Evolutionary conservation across 73 alveolate genomes (phyloP), one percentile per base, ranked within the genome.

Genomic region (Paramecium octaurelia): DNA sequence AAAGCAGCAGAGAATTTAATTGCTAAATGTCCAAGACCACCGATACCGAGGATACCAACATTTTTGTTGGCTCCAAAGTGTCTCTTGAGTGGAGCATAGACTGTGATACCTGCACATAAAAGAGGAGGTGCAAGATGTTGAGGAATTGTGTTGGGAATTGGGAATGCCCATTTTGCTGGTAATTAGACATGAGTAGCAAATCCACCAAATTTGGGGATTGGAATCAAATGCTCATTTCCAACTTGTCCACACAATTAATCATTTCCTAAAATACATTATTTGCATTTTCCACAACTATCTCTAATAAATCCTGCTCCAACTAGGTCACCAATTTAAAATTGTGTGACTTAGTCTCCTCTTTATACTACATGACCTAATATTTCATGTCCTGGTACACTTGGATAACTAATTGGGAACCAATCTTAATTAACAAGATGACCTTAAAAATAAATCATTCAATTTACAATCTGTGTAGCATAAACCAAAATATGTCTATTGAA

Each of bases 21-120:
- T 44, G 97, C 98, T 69, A 95, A 70, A 86, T 95, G 98, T 2
- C 98, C 98, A 38, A 95, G 83, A 12, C 98, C 98, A n/a, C 98
- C 98, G 1, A 95, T 94, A 21, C 98, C 98, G 4, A 94, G 94
- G 8, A 95, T 93, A 36, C 95, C 97, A 42, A 93, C 94, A 58
- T 92, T 87, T 92, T 85, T 92, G 29, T 94, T 95, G 1, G 98
- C 95, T 23, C 40, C 85, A 40, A 76, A 73, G 90, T 92, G 88
- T 92, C 94, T 94, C 38, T 94, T 88, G 9, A 95, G 89, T 34
- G 98, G 98, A 36, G 90, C 92, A 86, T 86, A 95, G 16, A 94
- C 95, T 21, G 98, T 94, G 16, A 94, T 92, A 18, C 98, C 98
- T 12, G 98, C 98, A 75, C 98, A 95, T 58, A 95, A 86, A 16